Evolutionary conservation across 2,329 filamentous ascomycete species (phyloP), one percentile per base, ranked within the genome.

Genomic region (Epicoccum sorghinum): DNA sequence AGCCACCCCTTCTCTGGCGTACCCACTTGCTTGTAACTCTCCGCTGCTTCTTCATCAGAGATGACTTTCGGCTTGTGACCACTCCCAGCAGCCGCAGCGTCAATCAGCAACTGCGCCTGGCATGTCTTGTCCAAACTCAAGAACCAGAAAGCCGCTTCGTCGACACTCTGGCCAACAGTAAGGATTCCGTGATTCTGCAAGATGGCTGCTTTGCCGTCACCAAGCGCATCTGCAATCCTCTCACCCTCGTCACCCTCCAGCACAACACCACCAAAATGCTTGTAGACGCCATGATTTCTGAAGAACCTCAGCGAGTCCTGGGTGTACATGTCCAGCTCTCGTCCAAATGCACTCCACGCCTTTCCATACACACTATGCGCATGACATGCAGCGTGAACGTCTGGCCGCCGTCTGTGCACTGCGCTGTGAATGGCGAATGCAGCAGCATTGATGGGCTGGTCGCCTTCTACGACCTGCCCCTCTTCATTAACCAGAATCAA

Each of bases 1-100:
- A 83, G 67, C 79, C 79, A 83, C 0, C 80, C 81, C 60, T 83
- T 83, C 65, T 79, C 79, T 0, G 80, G 76, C 30, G 70, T 77
- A 2, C 78, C 79, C 1, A 80, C 75, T 49, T 76, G 74, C 57
- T 69, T 64, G 50, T 74, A 78, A 29, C 69, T 75, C 55, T 73
- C 73, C 4, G 52, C 59, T 3, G 76, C 77, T 53, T 79, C 78
- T 30, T 67, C 66, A 3, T 79, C 76, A 2, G 64, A 61, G 44
- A 80, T 77, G 25, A 72, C 67, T 40, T 74, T 78, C 53, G 74
- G 73, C 69, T 76, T 60, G 57, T 77, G 56, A 51, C 75, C 75
- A 38, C 66, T 75, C 9, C 68, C 67, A n/a, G 57, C 56, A 7
- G 60, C 47, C 9, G 76, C 77, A 2, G 77, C 77, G 55, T 79